Conservation (phyloP, 805 yeast genomes). For the Yamadazyma insecticola region DNA sequence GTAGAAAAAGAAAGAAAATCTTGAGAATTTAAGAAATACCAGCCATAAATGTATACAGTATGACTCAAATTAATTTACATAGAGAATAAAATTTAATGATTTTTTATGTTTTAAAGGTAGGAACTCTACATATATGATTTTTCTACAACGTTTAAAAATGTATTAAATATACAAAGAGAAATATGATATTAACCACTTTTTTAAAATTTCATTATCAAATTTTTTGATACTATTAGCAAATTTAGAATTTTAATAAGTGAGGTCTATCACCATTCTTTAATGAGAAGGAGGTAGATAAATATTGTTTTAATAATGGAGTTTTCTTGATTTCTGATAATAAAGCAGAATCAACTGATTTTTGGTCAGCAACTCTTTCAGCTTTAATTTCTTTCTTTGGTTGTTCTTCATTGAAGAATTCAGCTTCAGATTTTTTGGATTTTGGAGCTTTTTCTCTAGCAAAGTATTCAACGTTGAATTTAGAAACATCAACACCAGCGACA, state of each 20-base stretch:
- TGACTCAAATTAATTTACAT: too few relatives aligned
- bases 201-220: conserved; percentile 5
- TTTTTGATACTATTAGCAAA: conserved; percentile 4
- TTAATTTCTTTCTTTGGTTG: conserved; percentile 79
- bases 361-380: conserved; percentile 95
- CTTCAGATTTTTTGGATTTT: conserved; percentile 81
- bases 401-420: conserved; percentile 82
- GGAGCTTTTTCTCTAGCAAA: conserved; percentile 92
- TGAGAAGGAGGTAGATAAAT: conserved; percentile 92
- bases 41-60: too few relatives aligned
- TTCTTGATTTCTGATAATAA: conserved; percentile 91
- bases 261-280: conserved; percentile 98
- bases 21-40: too few relatives aligned
- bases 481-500: conserved; percentile 74
- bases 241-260: conserved; percentile 94
- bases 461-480: conserved; percentile 91
- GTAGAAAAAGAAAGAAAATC: too few relatives aligned
- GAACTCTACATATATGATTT: too few relatives aligned
- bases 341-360: conserved; percentile 90
- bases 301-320: conserved; percentile 95
- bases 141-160: conserved; percentile 9
- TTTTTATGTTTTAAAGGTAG: too few relatives aligned
- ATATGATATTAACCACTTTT: conserved; percentile 11
- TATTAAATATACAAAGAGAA: conserved; percentile 29
- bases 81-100: too few relatives aligned